Conservation (phyloP, 768 basidiomycete species). For the Paxillus involutus region DNA sequence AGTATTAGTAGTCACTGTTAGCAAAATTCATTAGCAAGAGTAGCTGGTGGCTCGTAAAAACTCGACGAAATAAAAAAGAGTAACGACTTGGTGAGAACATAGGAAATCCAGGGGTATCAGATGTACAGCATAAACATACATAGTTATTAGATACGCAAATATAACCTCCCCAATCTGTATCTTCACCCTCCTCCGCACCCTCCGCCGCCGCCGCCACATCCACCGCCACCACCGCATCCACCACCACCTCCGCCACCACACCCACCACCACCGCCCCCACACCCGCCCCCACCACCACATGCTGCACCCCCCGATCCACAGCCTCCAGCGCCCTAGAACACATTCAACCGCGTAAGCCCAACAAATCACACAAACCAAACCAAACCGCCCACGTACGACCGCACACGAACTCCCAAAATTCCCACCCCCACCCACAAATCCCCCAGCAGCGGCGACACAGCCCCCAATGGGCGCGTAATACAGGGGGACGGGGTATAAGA, state of each 20-base stretch:
- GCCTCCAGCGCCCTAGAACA: background rate
- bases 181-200: too few species aligned
- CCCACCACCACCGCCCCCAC: background rate
- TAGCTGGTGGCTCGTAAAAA: too few species aligned
- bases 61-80: too few species aligned
- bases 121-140: too few species aligned
- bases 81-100: too few species aligned
- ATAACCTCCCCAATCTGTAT: too few species aligned
- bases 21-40: too few species aligned
- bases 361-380: background rate
- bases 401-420: background rate
- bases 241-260: too few species aligned
- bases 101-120: too few species aligned
- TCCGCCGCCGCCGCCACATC: too few species aligned
- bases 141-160: too few species aligned
- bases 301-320: background rate
- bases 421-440: background rate
- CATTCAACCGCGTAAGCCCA: background rate
- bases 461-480: slow-evolving; percentile 24
- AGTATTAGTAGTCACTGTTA: too few species aligned
- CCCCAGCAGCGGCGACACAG: slow-evolving; percentile 7
- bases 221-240: background rate
- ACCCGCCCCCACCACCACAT: background rate
- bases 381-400: background rate
- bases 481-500: slow-evolving; percentile 40